Evolutionary conservation across 139 green algal genomes (phyloP).

Genomic region (Chlorella sp.): DNA sequence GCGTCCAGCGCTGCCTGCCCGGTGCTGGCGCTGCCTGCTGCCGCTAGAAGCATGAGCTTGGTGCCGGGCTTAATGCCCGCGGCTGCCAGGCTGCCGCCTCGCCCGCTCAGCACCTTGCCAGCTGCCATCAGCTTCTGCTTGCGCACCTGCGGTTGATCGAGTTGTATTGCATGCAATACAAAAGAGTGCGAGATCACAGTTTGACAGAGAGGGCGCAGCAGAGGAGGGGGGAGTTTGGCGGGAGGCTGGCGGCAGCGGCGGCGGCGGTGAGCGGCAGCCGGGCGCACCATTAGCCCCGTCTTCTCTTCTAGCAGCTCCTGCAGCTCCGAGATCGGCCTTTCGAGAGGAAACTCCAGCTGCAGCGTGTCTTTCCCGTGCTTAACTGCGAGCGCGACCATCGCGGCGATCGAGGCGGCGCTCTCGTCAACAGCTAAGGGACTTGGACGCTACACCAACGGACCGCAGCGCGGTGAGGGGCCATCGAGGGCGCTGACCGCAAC

Average conservation of each 20-base stretch:
- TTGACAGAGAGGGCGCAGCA: no score
- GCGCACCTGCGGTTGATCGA: not conserved
- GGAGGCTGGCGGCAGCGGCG: not conserved
- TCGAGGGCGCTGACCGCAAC: no score
- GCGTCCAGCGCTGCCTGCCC: slow-evolving; percentile 41
- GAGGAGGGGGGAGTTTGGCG: not conserved
- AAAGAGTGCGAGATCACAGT: not conserved
- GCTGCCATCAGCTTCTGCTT: slow-evolving; percentile 74
- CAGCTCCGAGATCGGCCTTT: slow-evolving; percentile 32
- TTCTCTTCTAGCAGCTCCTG: slow-evolving; percentile 52
- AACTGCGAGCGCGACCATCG: not conserved
- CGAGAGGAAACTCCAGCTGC: slow-evolving; percentile 3
- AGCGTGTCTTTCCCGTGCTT: slow-evolving; percentile 35
- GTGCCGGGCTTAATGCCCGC: slow-evolving; percentile 46
- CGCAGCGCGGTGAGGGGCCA: no score
- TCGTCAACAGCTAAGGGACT: not conserved
- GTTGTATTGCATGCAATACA: no score
- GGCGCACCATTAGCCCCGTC: slow-evolving; percentile 57
- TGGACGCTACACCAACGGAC: no score
- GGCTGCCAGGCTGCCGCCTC: slow-evolving; percentile 21
- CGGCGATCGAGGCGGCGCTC: not conserved
- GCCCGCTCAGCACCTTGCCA: slow-evolving; percentile 61
- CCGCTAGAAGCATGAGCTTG: slow-evolving; percentile 78
- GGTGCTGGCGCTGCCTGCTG: not conserved
- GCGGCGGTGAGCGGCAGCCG: not conserved